A percentile compares a stretch with the other conserved stretches of the same genome.
These are phyloP conservation scores for Sporisorium iseilematis-ciliati DNA, from an alignment of 1,284 basidiomycete genomes.

Conservation along the genomic window DNA sequence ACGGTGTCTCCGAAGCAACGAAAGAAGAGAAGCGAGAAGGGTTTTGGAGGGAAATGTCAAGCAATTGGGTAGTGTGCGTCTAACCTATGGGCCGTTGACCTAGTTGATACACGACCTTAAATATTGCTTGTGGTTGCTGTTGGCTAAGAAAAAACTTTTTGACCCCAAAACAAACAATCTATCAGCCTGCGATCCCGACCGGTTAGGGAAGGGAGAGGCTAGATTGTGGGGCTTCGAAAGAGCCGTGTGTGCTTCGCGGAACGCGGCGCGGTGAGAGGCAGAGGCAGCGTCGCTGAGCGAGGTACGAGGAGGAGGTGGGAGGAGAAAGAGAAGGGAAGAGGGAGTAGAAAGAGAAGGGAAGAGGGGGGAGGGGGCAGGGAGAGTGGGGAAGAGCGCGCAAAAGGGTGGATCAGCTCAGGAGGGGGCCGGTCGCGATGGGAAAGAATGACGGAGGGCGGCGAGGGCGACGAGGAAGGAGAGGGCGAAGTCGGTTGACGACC, in stretches of 20 bases:
- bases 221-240: constrained; percentile 55
- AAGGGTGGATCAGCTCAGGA: too few relatives aligned
- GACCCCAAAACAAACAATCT: constrained; percentile 48
- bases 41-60: constrained; percentile 26
- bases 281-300: neutral
- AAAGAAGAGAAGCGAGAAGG: neutral
- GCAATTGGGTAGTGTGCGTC: constrained; percentile 58
- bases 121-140: constrained; percentile 45
- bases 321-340: too few relatives aligned
- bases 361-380: too few relatives aligned
- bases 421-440: too few relatives aligned
- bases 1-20: neutral
- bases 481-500: too few relatives aligned
- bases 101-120: constrained; percentile 52
- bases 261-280: neutral
- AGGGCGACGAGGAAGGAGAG: too few relatives aligned
- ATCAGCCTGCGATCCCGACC: constrained; percentile 42
- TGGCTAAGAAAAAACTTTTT: constrained; percentile 50
- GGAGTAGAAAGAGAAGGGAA: too few relatives aligned
- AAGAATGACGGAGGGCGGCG: too few relatives aligned
- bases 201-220: constrained; percentile 25
- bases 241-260: constrained; percentile 11
- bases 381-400: too few relatives aligned
- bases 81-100: constrained; percentile 26
- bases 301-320: neutral